Base-by-base conservation (phyloP, 2,329 filamentous ascomycete genomes). In the Byssoonygena ceratinophila region DNA sequence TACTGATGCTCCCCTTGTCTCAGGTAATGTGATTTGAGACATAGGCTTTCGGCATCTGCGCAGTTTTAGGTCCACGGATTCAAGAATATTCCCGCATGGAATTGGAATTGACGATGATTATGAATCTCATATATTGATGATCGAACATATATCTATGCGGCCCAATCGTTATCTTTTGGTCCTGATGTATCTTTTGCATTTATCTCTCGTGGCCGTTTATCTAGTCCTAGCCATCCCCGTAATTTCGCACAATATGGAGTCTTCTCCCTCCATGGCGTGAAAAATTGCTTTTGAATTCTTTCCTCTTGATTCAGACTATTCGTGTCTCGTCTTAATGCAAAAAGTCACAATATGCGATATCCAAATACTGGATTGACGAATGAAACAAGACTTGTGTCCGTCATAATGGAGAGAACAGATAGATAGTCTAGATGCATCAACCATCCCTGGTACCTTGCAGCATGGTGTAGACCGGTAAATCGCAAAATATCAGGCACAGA, bases 21-120 rank as follows among this genome's bases (percentile, higher is more conserved):
- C 32, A 57, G 53, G 46, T 51, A 20, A 55, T 55, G 55, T 56
- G 45, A 56, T 36, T 11, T 36, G 32, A 36, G 37, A 23, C 20
- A 29, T 29, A 7, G 12, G 40, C 3, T 27, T 9, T 4, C 40
- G 23, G 2, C 23, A 16, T 29, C 5, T 27, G 3, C 8, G 1
- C 12, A 9, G n/a, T 2, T 29, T 16, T 43, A 40, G 6, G 40
- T 6, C 23, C 29, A 16, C n/a, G 40, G 40, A 16, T 16, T 45
- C 12, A n/a, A 27, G 16, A 20, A 9, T 1, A 18, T 45, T 32
- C 20, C 32, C 16, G 7, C 23, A 32, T 29, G 27, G 23, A 46
- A 20, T 46, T 32, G 44, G 29, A 36, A 2, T 43, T 43, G 32
- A n/a, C 27, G 25, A 20, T n/a, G 27, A 44, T 44, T 20, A 27